Percentiles rank a stretch among this genome's conserved stretches.
Evolutionary conservation across 192 early-diverging fungal genomes (phyloP).

Genomic region (Rhizoclosmatium globosum): DNA sequence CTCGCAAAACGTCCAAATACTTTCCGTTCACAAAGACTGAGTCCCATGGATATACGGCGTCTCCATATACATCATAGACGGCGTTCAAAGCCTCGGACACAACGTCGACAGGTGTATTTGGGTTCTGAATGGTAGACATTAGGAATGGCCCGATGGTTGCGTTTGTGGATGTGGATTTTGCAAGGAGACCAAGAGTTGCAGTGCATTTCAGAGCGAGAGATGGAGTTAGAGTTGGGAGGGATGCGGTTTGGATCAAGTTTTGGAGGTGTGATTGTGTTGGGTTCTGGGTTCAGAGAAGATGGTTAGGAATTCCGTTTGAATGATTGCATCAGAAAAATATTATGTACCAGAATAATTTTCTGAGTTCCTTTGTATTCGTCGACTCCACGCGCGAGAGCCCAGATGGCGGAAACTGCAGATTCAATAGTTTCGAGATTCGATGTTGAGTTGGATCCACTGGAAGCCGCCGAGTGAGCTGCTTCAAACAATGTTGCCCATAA

Average conservation of each 20-base stretch:
- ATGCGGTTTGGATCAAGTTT: constrained; percentile 52
- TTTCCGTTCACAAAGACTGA: constrained; percentile 82
- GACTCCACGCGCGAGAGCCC: constrained; percentile 77
- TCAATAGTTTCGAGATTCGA: constrained; percentile 44
- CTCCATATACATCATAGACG: constrained; percentile 89
- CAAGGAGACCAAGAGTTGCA: constrained; percentile 78
- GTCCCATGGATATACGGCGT: constrained; percentile 84
- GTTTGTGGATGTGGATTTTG: constrained; percentile 42
- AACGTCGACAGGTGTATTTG: constrained; percentile 39
- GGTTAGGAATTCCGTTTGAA: constrained; percentile 45
- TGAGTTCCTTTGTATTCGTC: constrained; percentile 49
- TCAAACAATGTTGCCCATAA: constrained; percentile 38
- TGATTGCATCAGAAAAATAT: constrained; percentile 3
- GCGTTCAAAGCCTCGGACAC: constrained; percentile 79
- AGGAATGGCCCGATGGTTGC: constrained; percentile 31
- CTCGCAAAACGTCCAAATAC: constrained; percentile 67
- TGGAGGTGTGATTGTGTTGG: constrained; percentile 54
- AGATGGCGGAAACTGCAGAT: constrained; percentile 75
- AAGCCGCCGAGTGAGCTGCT: constrained; percentile 52
- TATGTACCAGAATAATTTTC: constrained; percentile 8
- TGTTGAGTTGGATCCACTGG: constrained; percentile 52
- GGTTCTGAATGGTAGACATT: background rate
- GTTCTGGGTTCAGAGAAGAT: constrained; percentile 15
- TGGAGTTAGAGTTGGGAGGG: constrained; percentile 36
- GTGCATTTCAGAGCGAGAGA: constrained; percentile 69